phyloP scores from a whole-genome alignment of 2,329 filamentous ascomycete genomes.

The Microsporum audouinii region DNA sequence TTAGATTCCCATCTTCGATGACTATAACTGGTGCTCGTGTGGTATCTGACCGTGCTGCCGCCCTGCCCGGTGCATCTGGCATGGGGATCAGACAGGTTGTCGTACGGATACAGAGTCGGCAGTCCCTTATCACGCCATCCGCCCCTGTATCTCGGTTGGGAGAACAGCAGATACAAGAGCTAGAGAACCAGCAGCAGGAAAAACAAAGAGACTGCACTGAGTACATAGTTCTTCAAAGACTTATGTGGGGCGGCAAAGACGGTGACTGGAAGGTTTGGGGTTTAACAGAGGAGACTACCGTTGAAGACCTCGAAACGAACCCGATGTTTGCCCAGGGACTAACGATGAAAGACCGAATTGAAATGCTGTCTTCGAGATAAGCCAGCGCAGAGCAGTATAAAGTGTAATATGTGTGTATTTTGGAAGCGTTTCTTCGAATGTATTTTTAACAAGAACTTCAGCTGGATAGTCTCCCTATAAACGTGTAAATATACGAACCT shows the following conservation, averaged over 20 bases:
- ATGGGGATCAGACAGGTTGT: slow-evolving; percentile 32
- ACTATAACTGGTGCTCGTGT: slow-evolving; percentile 29
- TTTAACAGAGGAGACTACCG: slow-evolving; percentile 32
- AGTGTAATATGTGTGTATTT: neutral
- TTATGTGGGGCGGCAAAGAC: slow-evolving; percentile 31
- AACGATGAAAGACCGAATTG: slow-evolving; percentile 26
- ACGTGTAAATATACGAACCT: neutral
- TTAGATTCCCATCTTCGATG: slow-evolving; percentile 25
- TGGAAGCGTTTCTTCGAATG: neutral
- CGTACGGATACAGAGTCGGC: slow-evolving; percentile 29
- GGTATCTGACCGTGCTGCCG: slow-evolving; percentile 32
- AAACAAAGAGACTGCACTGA: slow-evolving; percentile 37
- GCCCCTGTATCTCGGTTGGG: slow-evolving; percentile 2
- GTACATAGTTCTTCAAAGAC: slow-evolving; percentile 42
- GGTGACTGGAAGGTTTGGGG: slow-evolving; percentile 43
- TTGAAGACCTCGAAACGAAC: slow-evolving; percentile 26
- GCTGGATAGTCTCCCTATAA: neutral
- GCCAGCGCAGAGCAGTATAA: neutral
- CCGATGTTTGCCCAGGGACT: slow-evolving; percentile 28
- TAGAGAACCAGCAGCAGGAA: slow-evolving; percentile 13
- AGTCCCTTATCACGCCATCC: slow-evolving; percentile 24
- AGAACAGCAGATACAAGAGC: slow-evolving; percentile 4
- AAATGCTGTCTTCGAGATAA: slow-evolving; percentile 20
- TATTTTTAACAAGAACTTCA: neutral
- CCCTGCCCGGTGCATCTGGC: slow-evolving; percentile 29